Base-by-base conservation (phyloP, 192 early-diverging fungal genomes). In the Backusella psychrophila region DNA sequence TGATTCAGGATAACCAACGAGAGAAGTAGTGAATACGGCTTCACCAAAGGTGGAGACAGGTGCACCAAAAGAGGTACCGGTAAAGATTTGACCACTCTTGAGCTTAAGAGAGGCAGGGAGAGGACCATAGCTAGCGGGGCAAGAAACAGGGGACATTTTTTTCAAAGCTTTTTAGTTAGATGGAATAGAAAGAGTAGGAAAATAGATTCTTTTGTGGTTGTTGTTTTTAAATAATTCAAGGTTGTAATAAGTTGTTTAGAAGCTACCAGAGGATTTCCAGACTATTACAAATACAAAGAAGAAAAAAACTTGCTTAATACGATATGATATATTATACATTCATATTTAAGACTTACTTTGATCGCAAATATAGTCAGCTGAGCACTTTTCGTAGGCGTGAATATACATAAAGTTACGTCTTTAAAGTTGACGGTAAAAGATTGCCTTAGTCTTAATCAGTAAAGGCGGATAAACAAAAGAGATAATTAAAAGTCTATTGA, bases 1-100 rank as follows among this genome's bases (percentile, higher is more conserved):
- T 7, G 94, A 96, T 83, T 98, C 97, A 15, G 97, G 95, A 85
- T 98, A 98, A 35, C 97, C 97, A 19, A 97, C 97, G 52, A 97
- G 79, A 9, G 94, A 94, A 0, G 96, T 97, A 31, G 97, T 97
- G 77, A 98, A 98, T 17, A 98, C 97, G 9, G 94, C 93, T 82
- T 98, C 97, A 79, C 97, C 97, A 71, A 95, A 87, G 8, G 87
- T 72, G 14, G 88, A 80, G 8, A 80, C 78, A 6, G 92, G 80
- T 0, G 95, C 94, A 59, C 97, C 97, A 79, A 97, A 98, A 4
- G 95, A 97, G 5, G 87, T 89, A 42, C 94, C 96, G 4, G 88
- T 84, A 73, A 97, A 98, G 29, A 89, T 82, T 82, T 95, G 88
- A 72, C 96, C 96, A 4, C 92, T 84, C 71, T 92, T 88, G 56